Conservation (phyloP, 163 green algal species). For the Scenedesmus sp. region DNA sequence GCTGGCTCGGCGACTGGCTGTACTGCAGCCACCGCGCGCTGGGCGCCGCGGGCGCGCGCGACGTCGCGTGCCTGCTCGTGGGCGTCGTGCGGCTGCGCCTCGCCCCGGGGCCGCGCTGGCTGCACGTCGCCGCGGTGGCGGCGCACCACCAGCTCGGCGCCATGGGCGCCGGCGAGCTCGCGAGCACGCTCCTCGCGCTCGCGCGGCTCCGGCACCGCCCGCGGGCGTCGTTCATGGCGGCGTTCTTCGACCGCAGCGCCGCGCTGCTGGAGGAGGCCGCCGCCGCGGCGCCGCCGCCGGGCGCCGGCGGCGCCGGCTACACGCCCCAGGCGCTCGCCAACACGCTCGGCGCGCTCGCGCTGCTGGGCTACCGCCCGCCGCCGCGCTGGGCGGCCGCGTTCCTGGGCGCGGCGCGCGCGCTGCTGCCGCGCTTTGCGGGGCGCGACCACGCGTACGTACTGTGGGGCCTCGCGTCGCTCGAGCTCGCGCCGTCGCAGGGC, state of each 20-base stretch:
- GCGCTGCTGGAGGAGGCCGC: background rate
- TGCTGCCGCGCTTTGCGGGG: constrained; percentile 4
- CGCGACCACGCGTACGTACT: constrained; percentile 35
- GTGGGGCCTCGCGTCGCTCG: constrained; percentile 29
- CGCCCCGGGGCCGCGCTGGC: constrained; percentile 14
- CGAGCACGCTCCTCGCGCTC: constrained; percentile 6
- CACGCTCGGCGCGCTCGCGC: constrained; percentile 22
- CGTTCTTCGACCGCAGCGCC: constrained; percentile 8
- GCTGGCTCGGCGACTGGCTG: constrained; percentile 6
- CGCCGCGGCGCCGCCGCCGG: background rate
- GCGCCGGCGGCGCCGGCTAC: constrained; percentile 18
- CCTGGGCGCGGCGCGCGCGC: background rate
- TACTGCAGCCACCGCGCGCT: constrained; percentile 8
- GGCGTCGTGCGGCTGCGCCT: constrained; percentile 12
- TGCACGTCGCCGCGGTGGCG: background rate
- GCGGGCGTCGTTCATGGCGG: background rate
- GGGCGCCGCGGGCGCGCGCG: background rate
- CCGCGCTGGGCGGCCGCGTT: constrained; percentile 29
- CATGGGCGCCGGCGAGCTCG: constrained; percentile 14
- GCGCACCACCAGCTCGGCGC: constrained; percentile 15
- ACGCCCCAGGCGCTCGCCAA: constrained; percentile 18
- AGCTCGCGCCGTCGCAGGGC: constrained; percentile 13
- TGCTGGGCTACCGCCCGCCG: constrained; percentile 7
- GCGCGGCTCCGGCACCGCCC: background rate
- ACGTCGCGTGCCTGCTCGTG: constrained; percentile 40